Conservation (phyloP, 441 rosid species). For the Pelargonium myrrhifolium region DNA sequence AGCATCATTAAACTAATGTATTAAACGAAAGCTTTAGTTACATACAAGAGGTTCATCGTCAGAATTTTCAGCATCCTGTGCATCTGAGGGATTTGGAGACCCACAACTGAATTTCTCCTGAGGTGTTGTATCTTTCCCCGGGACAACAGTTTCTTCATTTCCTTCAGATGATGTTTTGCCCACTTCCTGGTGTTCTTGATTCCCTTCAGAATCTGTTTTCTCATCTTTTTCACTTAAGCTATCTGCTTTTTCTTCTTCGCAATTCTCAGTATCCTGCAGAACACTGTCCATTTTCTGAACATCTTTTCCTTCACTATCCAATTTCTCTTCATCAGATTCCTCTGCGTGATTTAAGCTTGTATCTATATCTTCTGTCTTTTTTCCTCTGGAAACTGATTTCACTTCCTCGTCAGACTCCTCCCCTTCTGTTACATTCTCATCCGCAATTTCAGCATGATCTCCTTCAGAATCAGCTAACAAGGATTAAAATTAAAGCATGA, state of each 20-base stretch:
- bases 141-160: slow-evolving; percentile 29
- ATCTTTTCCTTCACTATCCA: not conserved
- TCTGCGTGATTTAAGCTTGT: slow-evolving; percentile 29
- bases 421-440: slow-evolving; percentile 23
- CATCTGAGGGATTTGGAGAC: slow-evolving; percentile 23
- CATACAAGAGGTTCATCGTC: slow-evolving; percentile 94
- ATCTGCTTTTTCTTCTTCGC: slow-evolving; percentile 10
- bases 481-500: slow-evolving; percentile 12
- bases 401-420: slow-evolving; percentile 45
- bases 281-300: not conserved
- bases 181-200: slow-evolving; percentile 35
- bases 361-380: slow-evolving; percentile 30
- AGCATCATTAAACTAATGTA: not conserved
- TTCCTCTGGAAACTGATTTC: slow-evolving; percentile 32
- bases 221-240: not conserved
- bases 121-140: slow-evolving; percentile 23
- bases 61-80: slow-evolving; percentile 45
- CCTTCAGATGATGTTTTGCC: slow-evolving; percentile 39
- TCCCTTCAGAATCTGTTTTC: slow-evolving; percentile 39
- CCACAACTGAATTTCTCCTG: slow-evolving; percentile 15
- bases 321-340: slow-evolving; percentile 28
- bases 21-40: slow-evolving; percentile 18
- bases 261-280: not conserved
- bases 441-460: slow-evolving; percentile 29
- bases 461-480: slow-evolving; percentile 36